Evolutionary conservation across 441 rosid genomes (phyloP), one percentile per base, ranked within the genome.

Genomic region (Corymbia calophylla): DNA sequence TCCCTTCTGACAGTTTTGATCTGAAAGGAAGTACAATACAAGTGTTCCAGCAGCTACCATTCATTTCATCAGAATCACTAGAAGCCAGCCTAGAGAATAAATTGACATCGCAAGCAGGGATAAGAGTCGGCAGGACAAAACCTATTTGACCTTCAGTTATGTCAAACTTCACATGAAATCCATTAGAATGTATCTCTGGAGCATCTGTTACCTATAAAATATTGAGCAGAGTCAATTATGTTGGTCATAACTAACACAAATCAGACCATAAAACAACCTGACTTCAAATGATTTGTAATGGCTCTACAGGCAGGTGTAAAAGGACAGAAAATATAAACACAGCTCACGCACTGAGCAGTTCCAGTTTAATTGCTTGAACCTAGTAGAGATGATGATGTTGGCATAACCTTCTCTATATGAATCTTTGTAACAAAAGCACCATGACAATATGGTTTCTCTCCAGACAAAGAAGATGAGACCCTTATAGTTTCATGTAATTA

Each of bases 181-280:
- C 99, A 92, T 97, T 98, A 87, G 99, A 98, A 93, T 98, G 99
- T 91, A 98, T 97, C 96, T 98, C 98, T n/a, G 99, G 99, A 91
- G 99, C 96, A 94, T 98, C 95, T 68, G 99, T 97, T 88, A 98
- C 95, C 99, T 98, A 92, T 89, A 92, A 60, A 89, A 87, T 87
- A 89, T 6, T 39, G 49, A 77, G 84, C 51, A 77, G 84, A 77
- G 84, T 77, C n/a, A 23, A 77, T 54, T 16, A 87, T 21, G 11
- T 51, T 53, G 89, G 55, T 19, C 66, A 8, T 73, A 39, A 55
- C 27, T 48, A 90, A 90, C 92, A 87, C 84, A n/a, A 91, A 77
- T 44, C n/a, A 44, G 84, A 12, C 5, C 84, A 77, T 77, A 77
- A 77, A 77, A 77, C 51, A 77, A 77, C 18, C 84, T 12, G 84